phyloP scores from a whole-genome alignment of 108 stramenopile species.

The Discostella stelligeroides region DNA sequence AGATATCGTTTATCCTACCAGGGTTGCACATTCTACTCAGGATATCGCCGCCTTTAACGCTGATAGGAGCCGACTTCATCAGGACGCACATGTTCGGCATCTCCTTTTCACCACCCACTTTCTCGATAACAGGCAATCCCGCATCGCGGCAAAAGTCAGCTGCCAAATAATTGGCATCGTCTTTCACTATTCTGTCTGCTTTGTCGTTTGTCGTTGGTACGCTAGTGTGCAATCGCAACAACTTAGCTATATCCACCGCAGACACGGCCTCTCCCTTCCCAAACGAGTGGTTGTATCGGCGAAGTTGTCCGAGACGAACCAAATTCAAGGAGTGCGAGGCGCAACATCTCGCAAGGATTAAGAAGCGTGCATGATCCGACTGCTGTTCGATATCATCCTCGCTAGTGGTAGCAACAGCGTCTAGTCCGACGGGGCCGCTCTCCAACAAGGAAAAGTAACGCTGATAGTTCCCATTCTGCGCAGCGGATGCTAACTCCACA shows the following conservation, averaged over 20 bases:
- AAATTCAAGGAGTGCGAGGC: conserved; percentile 42
- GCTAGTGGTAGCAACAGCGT: not conserved
- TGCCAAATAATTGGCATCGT: conserved; percentile 9
- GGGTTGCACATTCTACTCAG: conserved; percentile 48
- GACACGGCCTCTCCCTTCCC: conserved; percentile 47
- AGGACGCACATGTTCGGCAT: conserved; percentile 14
- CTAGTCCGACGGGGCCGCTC: conserved; percentile 17
- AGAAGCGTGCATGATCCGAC: conserved; percentile 28
- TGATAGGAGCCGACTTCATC: conserved; percentile 53
- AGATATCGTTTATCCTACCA: conserved; percentile 44
- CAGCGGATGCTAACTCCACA: conserved; percentile 38
- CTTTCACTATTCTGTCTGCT: not conserved
- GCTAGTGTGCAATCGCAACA: conserved; percentile 27
- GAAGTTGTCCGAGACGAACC: conserved; percentile 29
- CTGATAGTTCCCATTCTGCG: conserved; percentile 49
- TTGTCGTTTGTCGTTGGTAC: not conserved
- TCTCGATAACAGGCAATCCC: conserved; percentile 45
- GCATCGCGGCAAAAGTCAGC: conserved; percentile 47
- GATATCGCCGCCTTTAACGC: conserved; percentile 19
- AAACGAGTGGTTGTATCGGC: conserved; percentile 47
- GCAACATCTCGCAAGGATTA: conserved; percentile 50
- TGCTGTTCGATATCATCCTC: not conserved
- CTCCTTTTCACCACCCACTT: not conserved
- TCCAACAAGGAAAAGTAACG: conserved; percentile 41
- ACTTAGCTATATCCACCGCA: conserved; percentile 25